Evolutionary conservation across 208 protist genomes (phyloP).

Genomic region (Leishmania gerbilli): DNA sequence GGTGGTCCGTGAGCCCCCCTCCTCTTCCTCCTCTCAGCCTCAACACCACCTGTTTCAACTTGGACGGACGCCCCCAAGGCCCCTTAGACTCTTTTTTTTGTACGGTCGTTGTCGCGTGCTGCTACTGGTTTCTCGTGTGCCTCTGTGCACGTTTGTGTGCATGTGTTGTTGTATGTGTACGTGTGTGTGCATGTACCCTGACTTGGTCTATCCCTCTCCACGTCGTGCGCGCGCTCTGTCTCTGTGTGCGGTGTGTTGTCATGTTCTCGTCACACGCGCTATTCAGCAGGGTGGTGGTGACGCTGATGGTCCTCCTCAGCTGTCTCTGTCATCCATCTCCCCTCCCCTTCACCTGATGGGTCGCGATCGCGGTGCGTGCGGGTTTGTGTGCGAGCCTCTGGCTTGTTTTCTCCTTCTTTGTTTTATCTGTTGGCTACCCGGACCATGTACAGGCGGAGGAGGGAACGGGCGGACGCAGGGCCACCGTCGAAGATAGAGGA

Average conservation of each 20-base stretch:
- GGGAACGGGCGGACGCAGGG: background rate
- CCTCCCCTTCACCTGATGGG: no score
- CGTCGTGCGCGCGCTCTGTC: background rate
- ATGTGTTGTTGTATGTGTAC: background rate
- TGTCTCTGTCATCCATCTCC: background rate
- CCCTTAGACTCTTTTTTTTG: slow-evolving; percentile 1
- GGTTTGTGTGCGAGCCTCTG: background rate
- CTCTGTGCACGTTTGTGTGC: background rate
- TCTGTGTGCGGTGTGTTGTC: no score
- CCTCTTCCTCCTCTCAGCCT: background rate
- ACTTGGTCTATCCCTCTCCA: background rate
- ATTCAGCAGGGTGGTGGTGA: background rate
- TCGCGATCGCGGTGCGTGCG: background rate
- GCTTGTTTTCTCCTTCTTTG: background rate
- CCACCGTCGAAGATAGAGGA: background rate
- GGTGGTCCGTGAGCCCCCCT: background rate
- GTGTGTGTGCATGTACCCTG: background rate
- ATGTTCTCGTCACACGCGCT: background rate
- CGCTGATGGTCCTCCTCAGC: background rate
- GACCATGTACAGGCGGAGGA: background rate
- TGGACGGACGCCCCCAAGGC: background rate
- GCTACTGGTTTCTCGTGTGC: background rate
- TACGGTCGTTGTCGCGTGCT: slow-evolving; percentile 1
- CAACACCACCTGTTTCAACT: background rate
- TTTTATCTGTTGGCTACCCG: background rate